These are phyloP conservation scores for Ustilago esculenta DNA, from an alignment of 1,284 basidiomycete genomes.

Conservation along the genomic window DNA sequence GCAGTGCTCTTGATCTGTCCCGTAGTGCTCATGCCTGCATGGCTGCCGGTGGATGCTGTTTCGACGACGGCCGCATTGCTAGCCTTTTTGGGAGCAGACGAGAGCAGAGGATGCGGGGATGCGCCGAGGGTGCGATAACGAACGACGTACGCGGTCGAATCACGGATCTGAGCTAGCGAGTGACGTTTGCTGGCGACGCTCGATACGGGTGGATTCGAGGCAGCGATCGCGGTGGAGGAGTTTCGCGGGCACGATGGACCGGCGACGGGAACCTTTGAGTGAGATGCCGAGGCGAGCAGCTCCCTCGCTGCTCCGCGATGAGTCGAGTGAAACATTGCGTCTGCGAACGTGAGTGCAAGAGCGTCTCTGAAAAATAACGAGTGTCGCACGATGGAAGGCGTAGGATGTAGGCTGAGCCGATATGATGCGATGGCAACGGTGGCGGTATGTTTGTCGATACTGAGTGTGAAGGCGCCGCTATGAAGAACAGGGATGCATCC, in stretches of 20 bases:
- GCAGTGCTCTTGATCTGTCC: constrained; percentile 7
- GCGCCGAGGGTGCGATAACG: constrained; percentile 41
- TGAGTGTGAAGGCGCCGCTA: constrained; percentile 1
- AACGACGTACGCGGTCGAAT: constrained; percentile 40
- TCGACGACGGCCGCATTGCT: constrained; percentile 1
- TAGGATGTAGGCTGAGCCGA: no score
- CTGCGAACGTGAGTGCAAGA: no score
- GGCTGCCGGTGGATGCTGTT: constrained; percentile 3
- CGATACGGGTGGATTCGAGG: constrained; percentile 4
- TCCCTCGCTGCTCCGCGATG: constrained; percentile 34
- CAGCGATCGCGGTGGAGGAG: constrained; percentile 35
- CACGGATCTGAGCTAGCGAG: constrained; percentile 40
- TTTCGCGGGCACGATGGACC: constrained; percentile 27
- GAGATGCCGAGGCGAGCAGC: constrained; percentile 21
- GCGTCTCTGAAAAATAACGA: no score
- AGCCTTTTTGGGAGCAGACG: constrained; percentile 14
- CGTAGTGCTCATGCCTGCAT: constrained; percentile 17
- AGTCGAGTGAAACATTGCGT: constrained; percentile 26
- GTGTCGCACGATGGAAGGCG: no score
- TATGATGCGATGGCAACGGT: no score
- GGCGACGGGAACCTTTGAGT: constrained; percentile 7
- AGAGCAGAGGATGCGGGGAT: constrained; percentile 31
- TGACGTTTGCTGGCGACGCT: constrained; percentile 13
- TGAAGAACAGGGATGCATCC: constrained; percentile 10
- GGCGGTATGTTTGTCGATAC: background rate